Conservation (phyloP, 2,329 filamentous ascomycete genomes). For the Aspergillus amoenus region DNA sequence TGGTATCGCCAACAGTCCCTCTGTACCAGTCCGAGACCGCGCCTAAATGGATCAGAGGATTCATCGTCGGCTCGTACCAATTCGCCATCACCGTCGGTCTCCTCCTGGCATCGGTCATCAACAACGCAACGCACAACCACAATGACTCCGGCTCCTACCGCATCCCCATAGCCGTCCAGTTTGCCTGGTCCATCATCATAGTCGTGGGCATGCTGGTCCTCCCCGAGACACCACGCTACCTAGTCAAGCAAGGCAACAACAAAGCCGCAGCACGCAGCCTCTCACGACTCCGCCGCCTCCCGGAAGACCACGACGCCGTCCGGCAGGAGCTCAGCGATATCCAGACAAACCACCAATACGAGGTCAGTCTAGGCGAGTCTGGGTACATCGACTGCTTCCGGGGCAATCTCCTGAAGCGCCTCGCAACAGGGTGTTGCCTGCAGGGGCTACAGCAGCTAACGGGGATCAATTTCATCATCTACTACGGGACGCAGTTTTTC, state of each 20-base stretch:
- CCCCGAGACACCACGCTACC: constrained; percentile 81
- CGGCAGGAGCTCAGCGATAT: constrained; percentile 43
- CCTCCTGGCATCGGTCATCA: constrained; percentile 69
- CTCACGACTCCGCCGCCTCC: constrained; percentile 64
- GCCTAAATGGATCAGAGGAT: constrained; percentile 71
- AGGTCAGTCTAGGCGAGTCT: constrained; percentile 52
- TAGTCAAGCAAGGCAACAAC: constrained; percentile 71
- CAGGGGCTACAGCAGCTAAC: constrained; percentile 44
- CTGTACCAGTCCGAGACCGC: constrained; percentile 80
- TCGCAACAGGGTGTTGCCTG: constrained; percentile 39
- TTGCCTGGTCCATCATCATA: constrained; percentile 75
- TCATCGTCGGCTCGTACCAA: constrained; percentile 75
- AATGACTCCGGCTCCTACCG: constrained; percentile 68
- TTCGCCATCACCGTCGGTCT: constrained; percentile 78
- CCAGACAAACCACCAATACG: constrained; percentile 82
- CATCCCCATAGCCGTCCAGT: constrained; percentile 77
- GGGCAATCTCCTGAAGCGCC: constrained; percentile 36
- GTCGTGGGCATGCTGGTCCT: constrained; percentile 69
- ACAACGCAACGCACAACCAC: constrained; percentile 66
- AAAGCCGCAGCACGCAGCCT: constrained; percentile 63
- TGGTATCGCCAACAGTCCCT: constrained; percentile 50
- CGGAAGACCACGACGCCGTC: no score
- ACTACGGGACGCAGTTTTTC: constrained; percentile 44
- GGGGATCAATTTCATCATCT: constrained; percentile 46
- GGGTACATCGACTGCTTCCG: constrained; percentile 39